phyloP scores from a whole-genome alignment of 2,329 filamentous ascomycete genomes.

The Fusarium sp. region DNA sequence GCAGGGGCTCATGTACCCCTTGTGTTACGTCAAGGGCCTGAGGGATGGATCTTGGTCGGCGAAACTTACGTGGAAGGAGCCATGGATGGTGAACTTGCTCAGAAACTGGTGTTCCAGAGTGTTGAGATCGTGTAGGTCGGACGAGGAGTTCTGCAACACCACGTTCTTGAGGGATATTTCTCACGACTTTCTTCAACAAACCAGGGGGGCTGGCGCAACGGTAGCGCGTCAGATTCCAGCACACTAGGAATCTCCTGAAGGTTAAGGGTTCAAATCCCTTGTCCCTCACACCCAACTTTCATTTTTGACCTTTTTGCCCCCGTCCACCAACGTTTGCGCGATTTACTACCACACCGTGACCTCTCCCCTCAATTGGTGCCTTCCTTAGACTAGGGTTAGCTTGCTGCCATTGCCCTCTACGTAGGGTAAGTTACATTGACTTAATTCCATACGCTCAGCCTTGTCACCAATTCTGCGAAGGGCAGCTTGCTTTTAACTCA shows the following conservation, averaged over 20 bases:
- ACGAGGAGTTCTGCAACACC: neutral
- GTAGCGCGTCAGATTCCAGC: neutral
- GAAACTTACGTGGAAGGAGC: slow-evolving; percentile 1
- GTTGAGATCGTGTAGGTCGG: neutral
- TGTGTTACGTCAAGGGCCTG: neutral
- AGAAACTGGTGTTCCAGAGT: neutral
- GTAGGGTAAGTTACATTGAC: neutral
- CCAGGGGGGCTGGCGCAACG: neutral
- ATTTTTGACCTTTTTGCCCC: neutral
- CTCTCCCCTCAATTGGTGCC: neutral
- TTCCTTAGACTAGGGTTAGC: neutral
- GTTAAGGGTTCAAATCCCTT: neutral
- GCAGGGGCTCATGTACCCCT: slow-evolving; percentile 10
- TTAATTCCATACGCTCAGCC: neutral
- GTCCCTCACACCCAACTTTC: neutral
- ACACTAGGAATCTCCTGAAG: neutral
- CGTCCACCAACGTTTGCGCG: neutral
- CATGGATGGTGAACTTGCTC: neutral
- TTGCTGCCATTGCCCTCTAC: neutral
- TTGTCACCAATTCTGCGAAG: neutral
- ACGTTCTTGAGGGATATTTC: neutral
- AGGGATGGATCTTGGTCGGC: neutral
- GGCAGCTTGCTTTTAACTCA: neutral
- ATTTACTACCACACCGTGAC: neutral
- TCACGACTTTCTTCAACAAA: neutral